A percentile compares a stretch with the other conserved stretches of the same genome.
Evolutionary conservation across 352 stramenopile species (phyloP).

Genomic region (Phytophthora macrochlamydospora): DNA sequence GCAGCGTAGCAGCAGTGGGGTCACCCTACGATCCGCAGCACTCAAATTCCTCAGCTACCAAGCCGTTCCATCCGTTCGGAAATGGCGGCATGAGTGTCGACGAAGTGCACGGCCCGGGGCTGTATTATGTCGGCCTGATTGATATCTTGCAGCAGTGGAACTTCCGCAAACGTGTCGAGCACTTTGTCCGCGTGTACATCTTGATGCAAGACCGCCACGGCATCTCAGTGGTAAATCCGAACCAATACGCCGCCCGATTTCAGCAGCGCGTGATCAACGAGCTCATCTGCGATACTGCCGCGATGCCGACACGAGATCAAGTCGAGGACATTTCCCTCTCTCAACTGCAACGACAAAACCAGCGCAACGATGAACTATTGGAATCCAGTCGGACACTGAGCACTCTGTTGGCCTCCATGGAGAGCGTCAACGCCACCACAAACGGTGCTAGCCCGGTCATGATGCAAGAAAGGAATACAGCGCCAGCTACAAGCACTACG

Average conservation of each 20-base stretch:
- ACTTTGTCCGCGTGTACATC: constrained; percentile 78
- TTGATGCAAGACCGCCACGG: constrained; percentile 72
- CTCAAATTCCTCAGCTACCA: constrained; percentile 30
- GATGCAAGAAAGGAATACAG: constrained; percentile 13
- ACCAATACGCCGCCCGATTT: constrained; percentile 78
- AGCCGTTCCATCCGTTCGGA: constrained; percentile 57
- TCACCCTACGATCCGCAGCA: constrained; percentile 19
- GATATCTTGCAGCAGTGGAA: constrained; percentile 97
- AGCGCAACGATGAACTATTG: constrained; percentile 42
- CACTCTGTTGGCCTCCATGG: constrained; percentile 60
- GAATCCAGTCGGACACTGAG: constrained; percentile 56
- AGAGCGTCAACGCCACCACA: constrained; percentile 21
- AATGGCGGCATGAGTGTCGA: constrained; percentile 73
- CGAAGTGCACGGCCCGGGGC: constrained; percentile 89
- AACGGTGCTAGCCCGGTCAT: constrained; percentile 19
- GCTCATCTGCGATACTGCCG: constrained; percentile 67
- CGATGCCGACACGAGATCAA: constrained; percentile 21
- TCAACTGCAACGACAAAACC: constrained; percentile 49
- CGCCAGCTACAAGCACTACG: constrained; percentile 2
- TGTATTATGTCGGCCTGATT: constrained; percentile 96
- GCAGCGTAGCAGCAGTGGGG: constrained; percentile 36
- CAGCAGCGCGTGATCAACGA: constrained; percentile 77
- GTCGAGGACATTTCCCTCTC: constrained; percentile 41
- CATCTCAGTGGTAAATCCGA: constrained; percentile 75
- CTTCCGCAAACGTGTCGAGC: constrained; percentile 90